A percentile compares a stretch with the other conserved stretches of the same genome.
These are phyloP conservation scores for Pyrus bretschneideri DNA, from an alignment of 306 rosid genomes.

Conservation along the genomic window DNA sequence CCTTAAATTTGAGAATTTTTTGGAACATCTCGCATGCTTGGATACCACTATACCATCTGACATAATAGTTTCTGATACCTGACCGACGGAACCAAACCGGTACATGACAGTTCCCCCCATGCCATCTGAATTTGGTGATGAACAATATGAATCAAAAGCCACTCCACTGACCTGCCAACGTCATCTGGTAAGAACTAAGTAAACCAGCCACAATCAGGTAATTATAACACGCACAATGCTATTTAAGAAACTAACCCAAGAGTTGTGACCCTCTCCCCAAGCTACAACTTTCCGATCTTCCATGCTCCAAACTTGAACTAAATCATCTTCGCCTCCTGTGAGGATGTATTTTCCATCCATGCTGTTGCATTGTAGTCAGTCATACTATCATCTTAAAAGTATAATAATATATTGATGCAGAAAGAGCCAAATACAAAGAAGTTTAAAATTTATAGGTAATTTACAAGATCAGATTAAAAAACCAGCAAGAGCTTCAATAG, in stretches of 20 bases:
- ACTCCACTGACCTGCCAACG: constrained; percentile 88
- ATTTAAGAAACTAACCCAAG: constrained; percentile 69
- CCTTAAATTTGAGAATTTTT: too few relatives aligned
- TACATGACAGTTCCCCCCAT: constrained; percentile 64
- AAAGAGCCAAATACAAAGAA: background rate
- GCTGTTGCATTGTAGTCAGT: constrained; percentile 34
- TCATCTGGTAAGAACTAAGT: constrained; percentile 15
- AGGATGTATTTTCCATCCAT: constrained; percentile 89
- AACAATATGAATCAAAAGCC: constrained; percentile 95
- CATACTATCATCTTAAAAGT: constrained; percentile 7
- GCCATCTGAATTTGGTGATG: constrained; percentile 77
- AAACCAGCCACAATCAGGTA: constrained; percentile 1
- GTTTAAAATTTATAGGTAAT: background rate
- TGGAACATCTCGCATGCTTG: too few relatives aligned
- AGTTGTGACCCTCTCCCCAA: constrained; percentile 98
- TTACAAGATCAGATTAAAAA: constrained; percentile 13
- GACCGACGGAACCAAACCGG: constrained; percentile 98
- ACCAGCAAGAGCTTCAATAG: constrained; percentile 7
- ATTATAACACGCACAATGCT: background rate
- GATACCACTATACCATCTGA: too few relatives aligned
- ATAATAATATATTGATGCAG: background rate
- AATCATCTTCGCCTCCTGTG: constrained; percentile 98
- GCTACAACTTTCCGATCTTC: constrained; percentile 97
- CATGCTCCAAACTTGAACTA: constrained; percentile 98
- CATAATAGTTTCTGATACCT: constrained; percentile 40